These are phyloP conservation scores for Panicum hallii DNA, from an alignment of 202 grass and related monocot species.

Conservation along the genomic window DNA sequence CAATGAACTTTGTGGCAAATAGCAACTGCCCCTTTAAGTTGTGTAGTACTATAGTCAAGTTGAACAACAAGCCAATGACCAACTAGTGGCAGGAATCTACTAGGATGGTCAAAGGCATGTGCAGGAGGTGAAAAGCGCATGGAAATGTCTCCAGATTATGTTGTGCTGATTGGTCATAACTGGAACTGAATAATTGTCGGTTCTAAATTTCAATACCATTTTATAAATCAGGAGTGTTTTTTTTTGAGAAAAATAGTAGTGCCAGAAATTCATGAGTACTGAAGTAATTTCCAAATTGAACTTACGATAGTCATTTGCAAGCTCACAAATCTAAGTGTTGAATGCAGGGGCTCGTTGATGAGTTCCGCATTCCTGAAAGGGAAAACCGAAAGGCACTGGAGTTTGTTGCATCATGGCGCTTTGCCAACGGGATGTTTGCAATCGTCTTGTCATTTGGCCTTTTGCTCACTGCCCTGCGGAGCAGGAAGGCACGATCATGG, in stretches of 20 bases:
- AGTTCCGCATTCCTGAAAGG: slow-evolving; percentile 79
- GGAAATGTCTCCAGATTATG: slow-evolving; percentile 25
- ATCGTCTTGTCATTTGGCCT: slow-evolving; percentile 92
- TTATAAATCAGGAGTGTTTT: not conserved
- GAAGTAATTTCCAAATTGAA: slow-evolving; percentile 19
- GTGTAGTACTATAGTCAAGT: slow-evolving; percentile 25
- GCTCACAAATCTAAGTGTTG: slow-evolving; percentile 43
- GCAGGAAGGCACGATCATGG: slow-evolving; percentile 98
- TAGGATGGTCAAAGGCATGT: slow-evolving; percentile 42
- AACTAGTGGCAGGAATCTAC: slow-evolving; percentile 16
- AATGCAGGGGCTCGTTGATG: slow-evolving; percentile 83
- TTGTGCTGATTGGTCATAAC: slow-evolving; percentile 30
- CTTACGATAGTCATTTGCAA: not conserved
- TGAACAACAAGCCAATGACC: slow-evolving; percentile 3
- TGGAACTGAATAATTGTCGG: slow-evolving; percentile 10
- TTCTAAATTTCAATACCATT: not conserved
- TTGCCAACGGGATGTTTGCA: slow-evolving; percentile 97
- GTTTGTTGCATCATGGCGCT: slow-evolving; percentile 79
- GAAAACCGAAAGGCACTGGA: slow-evolving; percentile 67
- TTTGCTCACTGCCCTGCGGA: slow-evolving; percentile 82
- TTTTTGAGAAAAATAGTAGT: not conserved
- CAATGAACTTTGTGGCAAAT: slow-evolving; percentile 26
- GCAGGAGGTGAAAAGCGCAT: slow-evolving; percentile 50
- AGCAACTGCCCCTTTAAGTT: slow-evolving; percentile 8
- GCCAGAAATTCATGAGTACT: slow-evolving; percentile 14